phyloP scores from a whole-genome alignment of 2,329 filamentous ascomycete species.

The Blastomyces parvus region DNA sequence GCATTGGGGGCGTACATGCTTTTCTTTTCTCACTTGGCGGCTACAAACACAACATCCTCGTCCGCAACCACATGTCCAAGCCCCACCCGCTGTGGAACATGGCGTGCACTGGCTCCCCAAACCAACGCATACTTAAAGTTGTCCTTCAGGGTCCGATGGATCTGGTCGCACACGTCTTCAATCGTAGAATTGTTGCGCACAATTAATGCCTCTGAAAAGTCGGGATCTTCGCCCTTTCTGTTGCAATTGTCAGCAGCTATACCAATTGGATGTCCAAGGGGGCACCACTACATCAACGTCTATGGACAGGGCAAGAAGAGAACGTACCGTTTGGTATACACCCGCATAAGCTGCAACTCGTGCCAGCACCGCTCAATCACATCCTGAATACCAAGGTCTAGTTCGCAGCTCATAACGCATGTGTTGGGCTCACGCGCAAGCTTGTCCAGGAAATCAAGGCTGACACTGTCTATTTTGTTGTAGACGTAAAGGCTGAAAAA shows the following conservation, averaged over 20 bases:
- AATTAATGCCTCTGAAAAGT: constrained; percentile 86
- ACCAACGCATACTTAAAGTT: constrained; percentile 98
- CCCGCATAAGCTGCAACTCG: constrained; percentile 76
- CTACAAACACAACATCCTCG: constrained; percentile 60
- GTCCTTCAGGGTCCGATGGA: constrained; percentile 90
- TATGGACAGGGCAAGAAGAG: background rate
- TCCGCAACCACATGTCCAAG: constrained; percentile 66
- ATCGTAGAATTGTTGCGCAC: constrained; percentile 80
- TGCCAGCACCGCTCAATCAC: constrained; percentile 94
- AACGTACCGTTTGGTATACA: constrained; percentile 74
- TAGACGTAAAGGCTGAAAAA: constrained; percentile 73
- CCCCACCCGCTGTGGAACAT: constrained; percentile 88
- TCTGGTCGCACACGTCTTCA: constrained; percentile 93
- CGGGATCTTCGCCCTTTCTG: constrained; percentile 79
- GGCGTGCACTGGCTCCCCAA: constrained; percentile 92
- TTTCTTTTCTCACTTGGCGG: constrained; percentile 35
- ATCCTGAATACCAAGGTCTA: constrained; percentile 85
- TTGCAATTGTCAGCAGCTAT: constrained; percentile 8
- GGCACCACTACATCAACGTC: background rate
- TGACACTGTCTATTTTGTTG: constrained; percentile 98
- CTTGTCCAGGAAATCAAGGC: constrained; percentile 83
- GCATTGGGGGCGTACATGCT: background rate
- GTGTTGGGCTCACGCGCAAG: constrained; percentile 89
- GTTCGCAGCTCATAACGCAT: constrained; percentile 93
- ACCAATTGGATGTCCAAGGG: background rate